These are phyloP conservation scores for Plasmodium cynomolgi DNA, from an alignment of 169 alveolate genomes.

Conservation along the genomic window DNA sequence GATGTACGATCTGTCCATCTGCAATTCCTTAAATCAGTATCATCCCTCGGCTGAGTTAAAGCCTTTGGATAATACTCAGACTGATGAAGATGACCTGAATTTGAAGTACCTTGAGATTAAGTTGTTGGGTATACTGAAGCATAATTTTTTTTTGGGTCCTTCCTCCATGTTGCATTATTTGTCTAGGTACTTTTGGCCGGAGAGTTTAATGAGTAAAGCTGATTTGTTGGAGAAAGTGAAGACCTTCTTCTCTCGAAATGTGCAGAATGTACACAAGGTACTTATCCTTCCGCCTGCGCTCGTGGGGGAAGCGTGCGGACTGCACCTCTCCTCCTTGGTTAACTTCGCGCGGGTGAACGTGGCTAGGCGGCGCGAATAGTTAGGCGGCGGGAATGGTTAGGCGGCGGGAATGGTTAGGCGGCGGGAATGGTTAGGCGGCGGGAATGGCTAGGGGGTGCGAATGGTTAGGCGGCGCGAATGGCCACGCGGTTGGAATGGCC, in stretches of 20 bases:
- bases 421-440: background rate
- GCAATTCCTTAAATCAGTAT: constrained; percentile 27
- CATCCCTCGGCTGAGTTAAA: constrained; percentile 72
- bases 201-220: background rate
- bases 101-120: constrained; percentile 56
- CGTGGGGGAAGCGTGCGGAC: constrained; percentile 35
- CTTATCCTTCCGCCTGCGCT: constrained; percentile 61
- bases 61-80: constrained; percentile 61
- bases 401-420: background rate
- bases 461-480: background rate
- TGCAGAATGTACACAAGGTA: constrained; percentile 53
- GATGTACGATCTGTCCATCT: constrained; percentile 11
- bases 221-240: constrained; percentile 18
- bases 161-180: constrained; percentile 55
- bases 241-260: constrained; percentile 28
- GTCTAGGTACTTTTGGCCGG: constrained; percentile 47
- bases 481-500: background rate
- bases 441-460: too few relatives aligned
- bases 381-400: background rate
- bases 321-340: background rate
- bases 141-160: constrained; percentile 57
- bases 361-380: background rate
- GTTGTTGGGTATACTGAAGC: constrained; percentile 46
- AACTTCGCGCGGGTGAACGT: constrained; percentile 34
- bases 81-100: constrained; percentile 56